Base-by-base conservation (phyloP, 1,139 yeast genomes). In the Hansenula sp. region DNA sequence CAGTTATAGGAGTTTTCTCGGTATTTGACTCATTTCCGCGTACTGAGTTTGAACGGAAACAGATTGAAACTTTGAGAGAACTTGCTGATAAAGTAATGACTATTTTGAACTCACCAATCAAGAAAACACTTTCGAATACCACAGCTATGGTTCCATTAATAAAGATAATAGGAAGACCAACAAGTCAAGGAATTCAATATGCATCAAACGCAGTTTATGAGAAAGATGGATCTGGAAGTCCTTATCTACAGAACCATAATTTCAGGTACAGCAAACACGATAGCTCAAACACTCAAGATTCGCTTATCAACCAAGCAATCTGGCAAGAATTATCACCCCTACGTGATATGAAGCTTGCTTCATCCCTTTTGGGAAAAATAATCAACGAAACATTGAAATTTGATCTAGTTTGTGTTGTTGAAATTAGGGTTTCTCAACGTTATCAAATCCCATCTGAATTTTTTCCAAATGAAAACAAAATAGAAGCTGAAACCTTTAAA, bases 161-260 rank as follows among this genome's bases (percentile, higher is more conserved):
- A 9, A 52, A 52, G 22, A 51, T 68, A 37, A 61, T 75, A 41
- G 84, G 83, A 0, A 64, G 84, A 56, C 82, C 84, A 3, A 78
- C 84, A 2, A 44, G 51, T 30, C 59, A 62, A 37, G 66, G 65
- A 0, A 53, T 55, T 27, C 58, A 56, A 26, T 55, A 64, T 22
- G 53, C 55, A 17, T 43, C 57, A 1, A 61, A 62, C 50, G 63
- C 76, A 1, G 71, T 75, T 1, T 77, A 73, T 56, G 84, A 77
- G 48, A 71, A 70, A 47, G 83, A 78, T 57, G 83, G 83, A 0
- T 73, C 81, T 3, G 84, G 84, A 10, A 71, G 73, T 11, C 74
- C 80, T 13, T 79, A 77, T 48, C 63, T 68, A 3, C 78, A 68
- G 40, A 73, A 73, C 48, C 65, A 65, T 34, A 69, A 62, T 41